Evolutionary conservation across 495 filamentous ascomycete species (phyloP), one percentile per base, ranked within the genome.

Genomic region (Hyaloscypha hepaticicola): DNA sequence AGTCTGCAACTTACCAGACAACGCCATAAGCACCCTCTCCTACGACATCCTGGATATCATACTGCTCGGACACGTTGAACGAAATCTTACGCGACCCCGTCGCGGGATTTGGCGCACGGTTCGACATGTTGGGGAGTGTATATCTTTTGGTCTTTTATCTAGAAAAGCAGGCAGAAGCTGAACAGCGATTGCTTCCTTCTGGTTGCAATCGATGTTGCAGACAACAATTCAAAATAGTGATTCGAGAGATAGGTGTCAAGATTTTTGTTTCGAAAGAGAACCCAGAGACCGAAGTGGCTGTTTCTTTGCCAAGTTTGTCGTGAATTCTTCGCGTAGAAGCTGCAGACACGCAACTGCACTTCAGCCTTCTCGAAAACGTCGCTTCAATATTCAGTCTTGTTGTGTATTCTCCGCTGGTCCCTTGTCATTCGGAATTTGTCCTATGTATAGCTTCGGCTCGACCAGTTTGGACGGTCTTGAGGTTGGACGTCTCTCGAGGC

Each of bases 1-100:
- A 45, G 7, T 19, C 16, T 3, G 16, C 14, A 27, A 71, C 90
- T 79, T 85, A 98, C 94, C 95, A 98, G 63, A 99, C 96, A 69
- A 99, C 96, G 73, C 96, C 96, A 72, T 99, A 99, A 66, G 96
- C 96, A 69, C 96, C 96, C 77, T 99, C 96, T 61, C 96, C 96
- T 55, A 99, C 96, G 45, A 99, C 96, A 86, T 99, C 96, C 74
- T 96, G 93, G 66, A 99, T 98, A 70, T 98, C 96, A 76, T 99
- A 99, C 77, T 99, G 96, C 73, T 99, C 96, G 69, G 92, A 96
- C 50, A 99, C 96, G 72, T 99, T 99, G 87, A 99, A 99, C 51
- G 93, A 97, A 75, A 99, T 99, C 86, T 98, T 99, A 66, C 96
- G 85, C 72, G 95, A 96, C 66, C 82, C 83, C 53, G 77, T 71